phyloP scores from a whole-genome alignment of 495 filamentous ascomycete species.

The Xylaria palmicola region DNA sequence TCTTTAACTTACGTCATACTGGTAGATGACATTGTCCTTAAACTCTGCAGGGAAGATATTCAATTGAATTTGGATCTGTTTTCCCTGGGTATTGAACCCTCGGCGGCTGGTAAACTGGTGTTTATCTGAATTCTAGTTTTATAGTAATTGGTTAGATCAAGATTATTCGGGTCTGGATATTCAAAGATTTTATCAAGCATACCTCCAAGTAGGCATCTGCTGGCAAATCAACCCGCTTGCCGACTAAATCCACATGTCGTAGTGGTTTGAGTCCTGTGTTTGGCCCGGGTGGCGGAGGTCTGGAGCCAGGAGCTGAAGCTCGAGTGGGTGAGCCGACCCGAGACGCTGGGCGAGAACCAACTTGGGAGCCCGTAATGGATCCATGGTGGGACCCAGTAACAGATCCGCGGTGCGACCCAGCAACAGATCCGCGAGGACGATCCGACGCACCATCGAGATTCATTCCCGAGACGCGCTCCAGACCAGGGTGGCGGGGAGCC shows the following conservation, averaged over 20 bases:
- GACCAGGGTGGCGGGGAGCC: neutral
- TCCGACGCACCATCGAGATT: constrained; percentile 16
- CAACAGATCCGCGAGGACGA: constrained; percentile 6
- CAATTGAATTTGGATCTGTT: constrained; percentile 55
- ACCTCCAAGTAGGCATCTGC: constrained; percentile 43
- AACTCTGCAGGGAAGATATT: constrained; percentile 70
- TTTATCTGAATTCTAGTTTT: constrained; percentile 8
- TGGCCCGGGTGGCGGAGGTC: no score
- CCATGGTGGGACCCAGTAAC: neutral
- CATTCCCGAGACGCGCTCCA: neutral
- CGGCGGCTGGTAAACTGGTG: constrained; percentile 22
- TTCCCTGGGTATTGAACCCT: constrained; percentile 57
- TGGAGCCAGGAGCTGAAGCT: neutral
- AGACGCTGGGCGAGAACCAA: neutral
- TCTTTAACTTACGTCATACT: constrained; percentile 76
- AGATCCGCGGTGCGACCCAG: constrained; percentile 16
- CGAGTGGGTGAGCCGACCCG: constrained; percentile 7
- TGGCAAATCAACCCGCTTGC: constrained; percentile 44
- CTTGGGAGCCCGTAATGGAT: constrained; percentile 4
- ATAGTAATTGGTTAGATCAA: neutral
- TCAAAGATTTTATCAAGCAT: no score
- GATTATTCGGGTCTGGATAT: no score
- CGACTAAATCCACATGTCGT: constrained; percentile 19
- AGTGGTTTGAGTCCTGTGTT: no score
- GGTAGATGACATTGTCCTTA: constrained; percentile 59